phyloP scores from a whole-genome alignment of 805 yeast genomes.

The Tetrapisispora pingtungensis region DNA sequence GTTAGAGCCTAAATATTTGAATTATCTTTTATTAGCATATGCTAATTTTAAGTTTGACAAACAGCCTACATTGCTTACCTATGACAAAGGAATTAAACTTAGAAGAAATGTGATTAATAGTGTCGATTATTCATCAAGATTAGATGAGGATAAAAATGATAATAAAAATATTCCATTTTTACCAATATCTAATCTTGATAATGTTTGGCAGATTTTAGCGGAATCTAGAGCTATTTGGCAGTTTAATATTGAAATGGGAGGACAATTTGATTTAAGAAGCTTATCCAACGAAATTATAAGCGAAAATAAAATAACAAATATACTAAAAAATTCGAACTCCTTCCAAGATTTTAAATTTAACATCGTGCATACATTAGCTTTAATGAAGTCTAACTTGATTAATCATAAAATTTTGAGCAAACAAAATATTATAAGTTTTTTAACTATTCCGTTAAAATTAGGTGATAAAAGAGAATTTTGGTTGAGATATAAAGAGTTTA shows the following conservation, averaged over 20 bases:
- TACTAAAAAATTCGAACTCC: slow-evolving; percentile 29
- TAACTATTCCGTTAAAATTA: slow-evolving; percentile 22
- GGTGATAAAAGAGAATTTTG: slow-evolving; percentile 19
- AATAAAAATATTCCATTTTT: slow-evolving; percentile 49
- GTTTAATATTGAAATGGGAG: slow-evolving; percentile 24
- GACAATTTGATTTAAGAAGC: slow-evolving; percentile 35
- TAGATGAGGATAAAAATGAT: slow-evolving; percentile 9
- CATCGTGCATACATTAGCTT: slow-evolving; percentile 10
- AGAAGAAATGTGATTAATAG: slow-evolving; percentile 38
- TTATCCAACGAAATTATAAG: slow-evolving; percentile 36
- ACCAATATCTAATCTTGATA: slow-evolving; percentile 40
- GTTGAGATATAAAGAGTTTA: slow-evolving; percentile 18
- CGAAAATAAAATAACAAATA: slow-evolving; percentile 29
- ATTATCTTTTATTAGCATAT: slow-evolving; percentile 41
- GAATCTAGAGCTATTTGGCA: slow-evolving; percentile 74
- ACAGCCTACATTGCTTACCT: slow-evolving; percentile 31
- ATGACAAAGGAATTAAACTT: slow-evolving; percentile 38
- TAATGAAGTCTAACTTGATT: slow-evolving; percentile 10
- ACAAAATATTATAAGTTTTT: slow-evolving; percentile 15
- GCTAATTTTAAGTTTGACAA: slow-evolving; percentile 30
- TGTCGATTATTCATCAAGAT: slow-evolving; percentile 30
- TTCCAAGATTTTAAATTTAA: slow-evolving; percentile 17
- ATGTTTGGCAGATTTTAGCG: slow-evolving; percentile 40
- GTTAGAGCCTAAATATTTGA: slow-evolving; percentile 33
- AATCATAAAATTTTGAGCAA: slow-evolving; percentile 16